Evolutionary conservation across 129 eudicot species (phyloP), one percentile per base, ranked within the genome.

Genomic region (Flaveria ramosissima): DNA sequence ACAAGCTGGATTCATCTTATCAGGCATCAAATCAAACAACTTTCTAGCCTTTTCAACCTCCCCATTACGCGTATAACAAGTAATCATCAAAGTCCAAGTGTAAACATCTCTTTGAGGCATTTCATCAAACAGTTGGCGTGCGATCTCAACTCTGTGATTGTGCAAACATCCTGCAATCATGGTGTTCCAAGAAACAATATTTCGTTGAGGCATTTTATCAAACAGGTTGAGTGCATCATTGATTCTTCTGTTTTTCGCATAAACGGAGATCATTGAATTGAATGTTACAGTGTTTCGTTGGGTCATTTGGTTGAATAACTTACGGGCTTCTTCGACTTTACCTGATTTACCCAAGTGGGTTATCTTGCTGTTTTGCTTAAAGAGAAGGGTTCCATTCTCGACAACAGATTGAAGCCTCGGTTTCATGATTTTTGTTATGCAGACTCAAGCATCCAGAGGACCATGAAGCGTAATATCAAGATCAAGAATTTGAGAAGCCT

Each of bases 101-200:
- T 62, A 86, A 14, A 68, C 9, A 36, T 87, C 92, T 73, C 83
- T 78, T 20, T 81, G 77, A 15, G 85, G 79, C 92, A 85, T 87
- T 76, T 76, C 57, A 79, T 87, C 83, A 16, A 86, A 89, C 83
- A 89, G 78, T n/a, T 77, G 64, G 20, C 85, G 74, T 6, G 92
- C 92, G 52, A 63, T 67, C 13, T 85, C 83, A 50, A 83, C 68
- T 65, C 75, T 71, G 41, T 80, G 83, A 73, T 80, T 80, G 43
- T 74, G 78, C 80, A 85, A 30, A 68, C 83, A 87, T 55, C 92
- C 96, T 47, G 84, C 79, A 14, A 89, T 89, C 96, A 89, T 87
- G 3, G 92, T 78, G 84, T 87, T 87, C 96, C 92, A 89, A 20
- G 92, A 89, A 77, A 89, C 86, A 47, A 85, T 62, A 75, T 85